Percentiles rank a stretch among this genome's conserved stretches.
Evolutionary conservation across 805 yeast species (phyloP).

Genomic region (Candida fluviatilis): DNA sequence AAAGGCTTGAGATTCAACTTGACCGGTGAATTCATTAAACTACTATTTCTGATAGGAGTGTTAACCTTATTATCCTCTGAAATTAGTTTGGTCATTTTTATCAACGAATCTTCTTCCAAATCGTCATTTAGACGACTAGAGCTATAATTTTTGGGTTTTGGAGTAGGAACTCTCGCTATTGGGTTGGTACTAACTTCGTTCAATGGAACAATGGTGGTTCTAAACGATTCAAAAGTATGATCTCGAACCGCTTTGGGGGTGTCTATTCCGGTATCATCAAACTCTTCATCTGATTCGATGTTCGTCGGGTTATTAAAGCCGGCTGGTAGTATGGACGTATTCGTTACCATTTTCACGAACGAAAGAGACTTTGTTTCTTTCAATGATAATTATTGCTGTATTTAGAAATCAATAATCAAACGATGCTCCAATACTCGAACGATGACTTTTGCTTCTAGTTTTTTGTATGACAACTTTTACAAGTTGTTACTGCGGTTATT

Average conservation of each 20-base stretch:
- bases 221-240: conserved; percentile 2
- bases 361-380: too few relatives aligned
- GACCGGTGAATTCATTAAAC: background rate
- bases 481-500: too few relatives aligned
- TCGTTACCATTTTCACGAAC: background rate
- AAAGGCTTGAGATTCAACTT: conserved; percentile 1
- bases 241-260: conserved; percentile 17
- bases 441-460: too few relatives aligned
- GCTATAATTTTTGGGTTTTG: conserved; percentile 3
- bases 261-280: conserved; percentile 27
- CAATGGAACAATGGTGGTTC: background rate
- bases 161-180: conserved; percentile 4
- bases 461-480: too few relatives aligned
- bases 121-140: background rate
- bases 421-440: too few relatives aligned
- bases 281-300: conserved; percentile 19
- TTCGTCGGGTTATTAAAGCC: background rate
- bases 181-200: conserved; percentile 6
- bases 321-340: background rate
- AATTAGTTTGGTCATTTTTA: conserved; percentile 3
- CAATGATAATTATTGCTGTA: too few relatives aligned
- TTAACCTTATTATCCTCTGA: conserved; percentile 2
- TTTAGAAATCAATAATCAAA: too few relatives aligned
- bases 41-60: background rate
- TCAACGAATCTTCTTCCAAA: conserved; percentile 1